Conservation (phyloP, 192 early-diverging fungal genomes). For the Coemansia sp. region DNA sequence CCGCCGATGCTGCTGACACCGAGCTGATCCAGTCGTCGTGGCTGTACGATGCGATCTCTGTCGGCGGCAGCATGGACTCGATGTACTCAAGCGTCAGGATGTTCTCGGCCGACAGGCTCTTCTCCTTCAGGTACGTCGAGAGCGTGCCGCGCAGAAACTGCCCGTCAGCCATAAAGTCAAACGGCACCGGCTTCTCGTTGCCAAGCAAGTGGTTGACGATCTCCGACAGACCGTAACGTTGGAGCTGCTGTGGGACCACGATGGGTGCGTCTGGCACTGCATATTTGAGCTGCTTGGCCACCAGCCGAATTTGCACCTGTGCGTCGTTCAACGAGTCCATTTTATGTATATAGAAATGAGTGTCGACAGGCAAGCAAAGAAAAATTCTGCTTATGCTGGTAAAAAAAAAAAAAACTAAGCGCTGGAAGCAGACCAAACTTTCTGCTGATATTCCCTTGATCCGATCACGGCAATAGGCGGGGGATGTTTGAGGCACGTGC, state of each 20-base stretch:
- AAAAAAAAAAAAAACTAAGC: no score
- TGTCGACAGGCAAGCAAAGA: neutral
- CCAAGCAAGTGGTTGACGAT: conserved; percentile 91
- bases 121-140: conserved; percentile 69
- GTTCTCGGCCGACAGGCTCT: conserved; percentile 68
- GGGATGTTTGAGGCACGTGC: no score
- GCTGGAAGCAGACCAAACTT: neutral
- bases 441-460: neutral
- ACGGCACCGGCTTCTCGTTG: conserved; percentile 68
- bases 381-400: neutral
- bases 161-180: conserved; percentile 94
- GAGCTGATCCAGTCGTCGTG: conserved; percentile 97
- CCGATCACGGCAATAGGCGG: no score
- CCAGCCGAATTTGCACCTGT: conserved; percentile 87
- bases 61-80: conserved; percentile 89
- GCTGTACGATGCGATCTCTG: conserved; percentile 73
- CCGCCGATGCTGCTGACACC: conserved; percentile 44
- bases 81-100: conserved; percentile 89
- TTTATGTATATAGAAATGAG: neutral
- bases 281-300: conserved; percentile 73
- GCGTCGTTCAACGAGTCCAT: conserved; percentile 48
- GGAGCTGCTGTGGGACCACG: conserved; percentile 82
- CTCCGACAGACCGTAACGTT: conserved; percentile 90
- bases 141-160: conserved; percentile 85
- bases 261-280: conserved; percentile 84